Evolutionary conservation across 495 filamentous ascomycete species (phyloP).

Genomic region (Chaetomium fimeti): DNA sequence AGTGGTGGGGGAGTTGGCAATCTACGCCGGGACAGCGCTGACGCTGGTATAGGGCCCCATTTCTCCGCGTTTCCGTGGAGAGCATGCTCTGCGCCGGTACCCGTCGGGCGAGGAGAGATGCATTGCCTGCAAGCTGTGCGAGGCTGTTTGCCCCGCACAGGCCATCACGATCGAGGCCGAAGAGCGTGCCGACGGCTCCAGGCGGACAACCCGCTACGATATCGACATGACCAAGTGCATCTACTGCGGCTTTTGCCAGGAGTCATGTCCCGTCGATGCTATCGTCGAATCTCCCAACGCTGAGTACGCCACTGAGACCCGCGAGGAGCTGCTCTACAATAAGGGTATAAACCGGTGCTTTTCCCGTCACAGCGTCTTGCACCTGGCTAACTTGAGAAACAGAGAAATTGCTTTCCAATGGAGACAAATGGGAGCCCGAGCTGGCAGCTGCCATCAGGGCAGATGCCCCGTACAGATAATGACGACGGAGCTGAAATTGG

Average conservation of each 20-base stretch:
- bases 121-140: constrained; percentile 99
- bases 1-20: no score
- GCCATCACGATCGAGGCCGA: constrained; percentile 99
- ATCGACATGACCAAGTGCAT: constrained; percentile 99
- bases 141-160: constrained; percentile 93
- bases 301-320: constrained; percentile 95
- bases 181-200: constrained; percentile 90
- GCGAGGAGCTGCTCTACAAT: constrained; percentile 97
- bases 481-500: neutral
- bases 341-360: constrained; percentile 62
- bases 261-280: constrained; percentile 96
- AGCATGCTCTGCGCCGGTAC: constrained; percentile 92
- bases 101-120: constrained; percentile 97
- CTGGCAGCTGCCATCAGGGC: constrained; percentile 87
- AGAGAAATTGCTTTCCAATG: constrained; percentile 77
- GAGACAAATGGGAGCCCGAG: constrained; percentile 98
- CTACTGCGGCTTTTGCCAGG: constrained; percentile 99
- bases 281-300: constrained; percentile 97
- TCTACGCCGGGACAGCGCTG: neutral
- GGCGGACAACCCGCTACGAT: constrained; percentile 94
- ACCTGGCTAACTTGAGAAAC: constrained; percentile 23
- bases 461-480: constrained; percentile 82
- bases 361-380: no score
- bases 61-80: constrained; percentile 94
- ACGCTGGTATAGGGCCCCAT: constrained; percentile 67